Percentiles rank a stretch among this genome's conserved stretches.
Conservation (phyloP, 352 stramenopile species). For the Salisapilia sapeloensis region DNA sequence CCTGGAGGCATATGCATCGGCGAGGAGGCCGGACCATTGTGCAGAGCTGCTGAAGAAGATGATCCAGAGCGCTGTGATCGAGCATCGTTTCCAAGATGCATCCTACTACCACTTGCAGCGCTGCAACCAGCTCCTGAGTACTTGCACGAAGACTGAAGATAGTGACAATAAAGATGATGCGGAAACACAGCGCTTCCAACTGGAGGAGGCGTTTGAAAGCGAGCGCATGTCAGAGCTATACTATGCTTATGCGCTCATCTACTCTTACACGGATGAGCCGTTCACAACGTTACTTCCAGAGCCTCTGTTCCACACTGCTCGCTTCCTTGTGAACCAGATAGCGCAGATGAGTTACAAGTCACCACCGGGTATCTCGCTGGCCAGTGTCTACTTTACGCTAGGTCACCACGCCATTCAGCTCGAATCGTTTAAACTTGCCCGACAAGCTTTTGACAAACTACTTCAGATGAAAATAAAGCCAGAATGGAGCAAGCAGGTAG, state of each 20-base stretch:
- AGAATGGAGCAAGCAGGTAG: slow-evolving; percentile 77
- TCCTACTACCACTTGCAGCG: slow-evolving; percentile 90
- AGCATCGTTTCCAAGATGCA: slow-evolving; percentile 80
- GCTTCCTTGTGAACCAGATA: slow-evolving; percentile 87
- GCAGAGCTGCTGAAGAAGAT: slow-evolving; percentile 72
- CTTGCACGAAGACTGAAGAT: slow-evolving; percentile 7
- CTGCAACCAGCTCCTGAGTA: slow-evolving; percentile 59
- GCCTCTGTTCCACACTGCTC: slow-evolving; percentile 83
- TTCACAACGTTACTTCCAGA: slow-evolving; percentile 88
- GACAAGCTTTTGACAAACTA: slow-evolving; percentile 87
- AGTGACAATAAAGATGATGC: slow-evolving; percentile 7
- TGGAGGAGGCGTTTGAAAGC: slow-evolving; percentile 31
- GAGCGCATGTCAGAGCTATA: slow-evolving; percentile 82
- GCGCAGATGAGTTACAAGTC: slow-evolving; percentile 9
- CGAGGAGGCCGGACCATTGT: slow-evolving; percentile 69
- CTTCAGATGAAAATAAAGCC: slow-evolving; percentile 74
- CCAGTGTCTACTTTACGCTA: slow-evolving; percentile 89
- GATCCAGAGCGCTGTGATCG: slow-evolving; percentile 76
- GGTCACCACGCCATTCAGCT: slow-evolving; percentile 83
- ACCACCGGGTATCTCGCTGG: slow-evolving; percentile 77
- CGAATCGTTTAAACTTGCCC: slow-evolving; percentile 86
- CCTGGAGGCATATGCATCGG: slow-evolving; percentile 79
- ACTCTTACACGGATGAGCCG: slow-evolving; percentile 87
- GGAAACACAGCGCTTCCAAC: slow-evolving; percentile 10
- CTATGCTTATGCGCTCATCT: slow-evolving; percentile 87